Conservation (phyloP, 1,284 basidiomycete genomes). For the Puccinia polysora region DNA sequence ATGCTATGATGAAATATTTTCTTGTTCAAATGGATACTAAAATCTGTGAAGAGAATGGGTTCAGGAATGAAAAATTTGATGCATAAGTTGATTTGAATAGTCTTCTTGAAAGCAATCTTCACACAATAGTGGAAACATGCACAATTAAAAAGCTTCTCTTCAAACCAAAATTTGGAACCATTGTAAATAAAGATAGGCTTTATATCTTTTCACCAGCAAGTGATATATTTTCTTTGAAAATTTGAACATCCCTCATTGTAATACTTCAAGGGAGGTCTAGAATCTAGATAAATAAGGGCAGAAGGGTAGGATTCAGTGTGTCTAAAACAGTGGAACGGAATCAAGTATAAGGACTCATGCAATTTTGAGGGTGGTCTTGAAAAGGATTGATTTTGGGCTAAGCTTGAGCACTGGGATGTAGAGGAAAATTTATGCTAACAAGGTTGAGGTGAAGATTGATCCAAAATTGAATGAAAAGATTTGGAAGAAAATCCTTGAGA, state of each 20-base stretch:
- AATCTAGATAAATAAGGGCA: neutral
- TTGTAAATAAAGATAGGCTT: conserved; percentile 12
- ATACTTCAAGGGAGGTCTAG: conserved; percentile 9
- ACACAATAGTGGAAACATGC: neutral
- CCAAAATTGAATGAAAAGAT: neutral
- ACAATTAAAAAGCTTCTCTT: conserved; percentile 42
- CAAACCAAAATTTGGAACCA: conserved; percentile 23
- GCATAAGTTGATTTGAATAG: neutral
- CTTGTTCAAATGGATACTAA: conserved; percentile 38
- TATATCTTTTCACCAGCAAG: conserved; percentile 37
- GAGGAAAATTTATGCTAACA: conserved; percentile 26
- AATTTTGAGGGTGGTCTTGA: conserved; percentile 5
- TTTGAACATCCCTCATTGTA: conserved; percentile 34
- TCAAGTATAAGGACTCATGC: conserved; percentile 3
- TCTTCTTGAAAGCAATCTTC: neutral
- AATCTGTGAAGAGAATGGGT: neutral
- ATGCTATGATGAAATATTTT: conserved; percentile 29
- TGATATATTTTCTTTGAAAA: conserved; percentile 19
- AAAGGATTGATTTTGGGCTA: neutral
- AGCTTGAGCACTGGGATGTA: neutral
- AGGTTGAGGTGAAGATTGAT: conserved; percentile 15
- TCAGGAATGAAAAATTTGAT: neutral
- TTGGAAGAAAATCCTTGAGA: conserved; percentile 1
- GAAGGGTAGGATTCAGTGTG: neutral
- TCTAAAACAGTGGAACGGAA: neutral